These are phyloP conservation scores for Saccharomyces pastorianus DNA, from an alignment of 1,139 yeast species.

Conservation along the genomic window DNA sequence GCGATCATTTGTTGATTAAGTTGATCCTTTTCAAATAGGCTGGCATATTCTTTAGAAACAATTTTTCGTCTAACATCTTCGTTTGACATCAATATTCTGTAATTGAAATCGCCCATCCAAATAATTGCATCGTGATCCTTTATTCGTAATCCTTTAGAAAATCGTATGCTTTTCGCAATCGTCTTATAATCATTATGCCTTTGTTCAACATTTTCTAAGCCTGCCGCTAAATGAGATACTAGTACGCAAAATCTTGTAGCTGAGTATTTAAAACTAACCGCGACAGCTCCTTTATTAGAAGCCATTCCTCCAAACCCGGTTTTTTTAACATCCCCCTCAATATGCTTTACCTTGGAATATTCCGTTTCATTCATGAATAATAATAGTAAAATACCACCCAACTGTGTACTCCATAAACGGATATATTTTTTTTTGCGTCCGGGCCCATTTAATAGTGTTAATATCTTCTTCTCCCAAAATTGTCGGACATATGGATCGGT, in stretches of 20 bases:
- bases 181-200: slow-evolving; percentile 83
- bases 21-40: slow-evolving; percentile 70
- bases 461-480: slow-evolving; percentile 73
- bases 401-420: slow-evolving; percentile 74
- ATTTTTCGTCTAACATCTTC: slow-evolving; percentile 63
- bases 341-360: slow-evolving; percentile 56
- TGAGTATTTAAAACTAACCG: slow-evolving; percentile 70
- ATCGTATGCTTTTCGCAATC: slow-evolving; percentile 66
- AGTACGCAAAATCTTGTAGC: slow-evolving; percentile 72
- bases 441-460: slow-evolving; percentile 44
- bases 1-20: slow-evolving; percentile 69
- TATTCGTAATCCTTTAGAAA: slow-evolving; percentile 60
- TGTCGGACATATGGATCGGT: slow-evolving; percentile 64
- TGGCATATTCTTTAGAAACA: slow-evolving; percentile 37
- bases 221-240: slow-evolving; percentile 95
- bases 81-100: slow-evolving; percentile 66
- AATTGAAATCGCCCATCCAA: slow-evolving; percentile 96
- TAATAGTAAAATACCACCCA: slow-evolving; percentile 84
- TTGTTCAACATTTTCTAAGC: slow-evolving; percentile 73
- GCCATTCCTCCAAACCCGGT: slow-evolving; percentile 90
- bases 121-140: slow-evolving; percentile 78
- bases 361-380: slow-evolving; percentile 61
- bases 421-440: slow-evolving; percentile 45
- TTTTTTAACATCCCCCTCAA: slow-evolving; percentile 73
- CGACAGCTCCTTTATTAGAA: slow-evolving; percentile 89